These are phyloP conservation scores for Amaranthus hypochondriacus DNA, from an alignment of 148 eudicot genomes.

Conservation along the genomic window DNA sequence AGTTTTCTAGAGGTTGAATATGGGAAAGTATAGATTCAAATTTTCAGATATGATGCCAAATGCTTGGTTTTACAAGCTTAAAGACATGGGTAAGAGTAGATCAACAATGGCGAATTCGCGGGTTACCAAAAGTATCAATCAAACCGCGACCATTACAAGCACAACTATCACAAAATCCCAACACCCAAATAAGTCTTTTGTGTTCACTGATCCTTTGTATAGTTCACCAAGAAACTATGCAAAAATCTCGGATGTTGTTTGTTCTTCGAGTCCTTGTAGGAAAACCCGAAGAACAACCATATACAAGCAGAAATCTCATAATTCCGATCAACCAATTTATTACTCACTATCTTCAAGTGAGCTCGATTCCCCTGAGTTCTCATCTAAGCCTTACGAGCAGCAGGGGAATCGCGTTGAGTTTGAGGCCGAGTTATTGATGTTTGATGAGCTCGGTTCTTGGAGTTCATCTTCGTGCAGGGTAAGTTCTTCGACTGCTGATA, in stretches of 20 bases:
- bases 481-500: conserved; percentile 38
- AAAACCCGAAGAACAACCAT: conserved; percentile 33
- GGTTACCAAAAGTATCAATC: neutral
- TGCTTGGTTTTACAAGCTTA: conserved; percentile 54
- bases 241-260: conserved; percentile 23
- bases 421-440: conserved; percentile 11
- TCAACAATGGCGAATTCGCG: conserved; percentile 16
- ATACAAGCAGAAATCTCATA: conserved; percentile 26
- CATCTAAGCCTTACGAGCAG: neutral
- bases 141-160: conserved; percentile 20
- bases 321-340: conserved; percentile 24
- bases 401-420: neutral
- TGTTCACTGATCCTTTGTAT: conserved; percentile 11
- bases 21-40: conserved; percentile 45
- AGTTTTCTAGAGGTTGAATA: neutral
- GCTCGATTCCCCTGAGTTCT: conserved; percentile 20
- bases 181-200: neutral
- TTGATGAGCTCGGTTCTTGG: conserved; percentile 14
- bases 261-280: neutral
- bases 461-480: conserved; percentile 9
- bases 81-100: conserved; percentile 29
- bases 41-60: conserved; percentile 50
- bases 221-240: conserved; percentile 24
- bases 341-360: conserved; percentile 30
- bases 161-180: conserved; percentile 18